Evolutionary conservation across 345 rosid genomes (phyloP), one percentile per base, ranked within the genome.

Genomic region (Triadica sebifera): DNA sequence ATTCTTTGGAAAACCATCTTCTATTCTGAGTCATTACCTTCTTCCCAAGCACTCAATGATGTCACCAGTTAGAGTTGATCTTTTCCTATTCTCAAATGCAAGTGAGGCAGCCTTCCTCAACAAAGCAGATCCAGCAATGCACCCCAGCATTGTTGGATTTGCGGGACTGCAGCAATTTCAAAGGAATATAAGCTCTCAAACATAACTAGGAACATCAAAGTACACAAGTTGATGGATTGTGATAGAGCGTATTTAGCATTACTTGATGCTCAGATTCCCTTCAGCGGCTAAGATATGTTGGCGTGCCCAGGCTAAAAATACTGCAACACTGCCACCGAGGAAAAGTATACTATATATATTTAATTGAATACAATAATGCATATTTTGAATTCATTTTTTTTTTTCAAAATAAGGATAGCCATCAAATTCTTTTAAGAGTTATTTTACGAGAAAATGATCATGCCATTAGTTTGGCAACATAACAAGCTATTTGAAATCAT

Each of bases 241-340:
- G 7, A 19, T 10, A 64, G 74, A 58, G 65, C 24, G 0, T 38
- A 52, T 3, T 13, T 15, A n/a, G 49, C 65, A 63, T 47, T 78
- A 94, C 93, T 90, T 88, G 78, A 70, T 68, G 39, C 64, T 50
- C 10, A 69, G 47, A 70, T 85, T 77, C 20, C 72, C 75, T 80
- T 82, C 85, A 12, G 87, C 41, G 8, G 75, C 75, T 29, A 24
- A 38, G 39, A 75, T 72, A 12, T 22, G 82, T 58, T 84, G 89
- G n/a, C 83, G 83, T 15, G 98, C 97, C 98, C 99, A 95, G 34
- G 96, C 89, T 45, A 90, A 38, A 81, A 91, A 93, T 74, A 95
- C 96, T 1, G 96, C 94, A 39, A 95, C 96, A 74, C 98, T 93
- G 85, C 50, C 41, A 69, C 10, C 69, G 69, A 46, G 19, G 11